These are phyloP conservation scores for Annulohypoxylon bovei DNA, from an alignment of 495 filamentous ascomycete genomes.

Conservation along the genomic window DNA sequence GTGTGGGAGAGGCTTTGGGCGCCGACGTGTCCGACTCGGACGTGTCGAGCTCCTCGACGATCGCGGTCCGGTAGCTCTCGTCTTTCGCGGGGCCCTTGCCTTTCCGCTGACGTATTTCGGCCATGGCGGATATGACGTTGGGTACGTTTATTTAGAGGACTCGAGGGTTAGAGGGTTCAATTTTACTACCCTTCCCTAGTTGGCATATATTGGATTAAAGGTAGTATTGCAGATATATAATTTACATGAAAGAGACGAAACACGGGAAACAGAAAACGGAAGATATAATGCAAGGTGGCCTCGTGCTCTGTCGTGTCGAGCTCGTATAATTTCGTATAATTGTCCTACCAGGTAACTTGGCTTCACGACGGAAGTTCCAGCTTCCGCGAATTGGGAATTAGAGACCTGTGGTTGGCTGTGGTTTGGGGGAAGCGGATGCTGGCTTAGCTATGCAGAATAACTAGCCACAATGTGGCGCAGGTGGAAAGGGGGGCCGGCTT, in stretches of 20 bases:
- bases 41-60: constrained; percentile 43
- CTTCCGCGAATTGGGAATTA: constrained; percentile 36
- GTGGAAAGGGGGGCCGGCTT: not conserved
- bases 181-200: too few relatives aligned
- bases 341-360: constrained; percentile 11
- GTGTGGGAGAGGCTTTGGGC: too few relatives aligned
- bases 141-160: not conserved
- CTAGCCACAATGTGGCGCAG: constrained; percentile 25
- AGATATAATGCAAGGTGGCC: constrained; percentile 32
- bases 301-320: not conserved
- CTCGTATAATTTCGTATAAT: constrained; percentile 21
- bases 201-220: constrained; percentile 5
- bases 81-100: constrained; percentile 31
- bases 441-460: not conserved
- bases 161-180: not conserved
- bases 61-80: constrained; percentile 1
- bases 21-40: constrained; percentile 44
- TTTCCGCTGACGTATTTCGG: constrained; percentile 43
- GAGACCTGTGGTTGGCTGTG: constrained; percentile 25
- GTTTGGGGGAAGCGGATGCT: not conserved
- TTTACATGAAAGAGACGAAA: not conserved
- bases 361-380: constrained; percentile 26
- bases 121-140: constrained; percentile 19
- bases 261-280: not conserved
- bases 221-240: constrained; percentile 18